A percentile compares a stretch with the other conserved stretches of the same genome.
Evolutionary conservation across 257 asterid genomes (phyloP).

Genomic region (Primulina huaijiensis): DNA sequence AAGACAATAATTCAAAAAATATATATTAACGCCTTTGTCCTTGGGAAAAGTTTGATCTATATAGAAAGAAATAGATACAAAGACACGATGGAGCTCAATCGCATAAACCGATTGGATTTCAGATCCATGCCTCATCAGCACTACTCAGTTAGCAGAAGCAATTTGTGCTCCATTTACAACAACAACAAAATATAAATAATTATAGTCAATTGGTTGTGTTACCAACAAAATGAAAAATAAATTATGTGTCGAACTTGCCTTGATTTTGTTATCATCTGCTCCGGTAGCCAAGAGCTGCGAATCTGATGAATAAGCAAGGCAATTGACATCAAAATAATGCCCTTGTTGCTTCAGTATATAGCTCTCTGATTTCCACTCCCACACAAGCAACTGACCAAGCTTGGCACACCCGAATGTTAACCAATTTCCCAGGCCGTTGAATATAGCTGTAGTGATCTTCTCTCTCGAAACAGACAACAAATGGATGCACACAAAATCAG

Average conservation of each 20-base stretch:
- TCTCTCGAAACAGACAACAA: conserved; percentile 75
- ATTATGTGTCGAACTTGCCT: conserved; percentile 42
- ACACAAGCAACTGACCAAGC: conserved; percentile 97
- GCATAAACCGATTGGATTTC: neutral
- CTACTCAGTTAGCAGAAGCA: neutral
- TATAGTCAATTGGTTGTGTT: neutral
- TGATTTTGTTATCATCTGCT: conserved; percentile 95
- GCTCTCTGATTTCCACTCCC: conserved; percentile 99
- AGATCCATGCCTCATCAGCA: neutral
- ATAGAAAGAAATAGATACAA: neutral
- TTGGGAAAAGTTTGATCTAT: neutral
- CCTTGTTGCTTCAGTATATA: conserved; percentile 96
- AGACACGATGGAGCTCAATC: neutral
- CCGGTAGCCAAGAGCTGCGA: conserved; percentile 97
- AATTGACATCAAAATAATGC: conserved; percentile 96
- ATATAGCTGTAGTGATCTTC: conserved; percentile 78
- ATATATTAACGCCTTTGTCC: neutral
- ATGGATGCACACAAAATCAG: conserved; percentile 87
- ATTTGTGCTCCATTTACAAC: neutral
- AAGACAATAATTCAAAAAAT: neutral
- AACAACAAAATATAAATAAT: too few species aligned
- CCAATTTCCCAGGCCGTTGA: conserved; percentile 93
- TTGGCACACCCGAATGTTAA: conserved; percentile 86
- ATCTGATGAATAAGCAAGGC: conserved; percentile 88
- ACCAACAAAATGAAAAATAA: neutral